These are phyloP conservation scores for Sphagnum contortum DNA, from an alignment of 225 moss, liverwort and hornwort species.

Conservation along the genomic window DNA sequence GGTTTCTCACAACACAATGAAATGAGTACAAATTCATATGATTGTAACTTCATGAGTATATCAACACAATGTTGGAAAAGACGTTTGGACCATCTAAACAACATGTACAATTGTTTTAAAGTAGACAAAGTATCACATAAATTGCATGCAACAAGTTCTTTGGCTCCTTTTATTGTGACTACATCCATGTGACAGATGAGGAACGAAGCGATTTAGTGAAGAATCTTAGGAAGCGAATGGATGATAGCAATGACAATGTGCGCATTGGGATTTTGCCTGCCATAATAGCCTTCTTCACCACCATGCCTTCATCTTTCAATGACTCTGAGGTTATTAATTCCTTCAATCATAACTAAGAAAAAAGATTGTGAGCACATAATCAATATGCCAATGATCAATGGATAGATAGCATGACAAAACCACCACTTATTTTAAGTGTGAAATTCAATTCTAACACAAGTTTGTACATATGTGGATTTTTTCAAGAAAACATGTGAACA, in stretches of 20 bases:
- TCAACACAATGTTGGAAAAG: too few relatives aligned
- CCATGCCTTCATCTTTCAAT: slow-evolving; percentile 45
- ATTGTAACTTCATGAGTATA: too few relatives aligned
- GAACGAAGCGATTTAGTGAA: slow-evolving; percentile 47
- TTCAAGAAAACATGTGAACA: not conserved
- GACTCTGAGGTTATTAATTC: slow-evolving; percentile 5
- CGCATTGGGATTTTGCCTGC: slow-evolving; percentile 84
- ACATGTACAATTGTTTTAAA: too few relatives aligned
- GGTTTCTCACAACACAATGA: too few relatives aligned
- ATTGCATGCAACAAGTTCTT: too few relatives aligned
- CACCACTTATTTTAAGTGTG: too few relatives aligned
- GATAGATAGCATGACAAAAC: too few relatives aligned
- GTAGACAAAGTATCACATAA: too few relatives aligned
- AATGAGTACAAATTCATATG: too few relatives aligned
- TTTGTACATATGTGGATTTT: not conserved
- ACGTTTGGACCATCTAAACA: too few relatives aligned
- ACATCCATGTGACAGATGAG: slow-evolving; percentile 19
- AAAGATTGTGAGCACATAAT: not conserved
- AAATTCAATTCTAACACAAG: too few relatives aligned
- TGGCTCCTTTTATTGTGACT: too few relatives aligned
- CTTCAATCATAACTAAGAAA: not conserved
- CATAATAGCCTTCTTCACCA: slow-evolving; percentile 57
- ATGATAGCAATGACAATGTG: slow-evolving; percentile 72
- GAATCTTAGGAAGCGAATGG: slow-evolving; percentile 73
- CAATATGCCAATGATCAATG: not conserved